These are phyloP conservation scores for Chaetomium tenue DNA, from an alignment of 495 filamentous ascomycete species.

Conservation along the genomic window DNA sequence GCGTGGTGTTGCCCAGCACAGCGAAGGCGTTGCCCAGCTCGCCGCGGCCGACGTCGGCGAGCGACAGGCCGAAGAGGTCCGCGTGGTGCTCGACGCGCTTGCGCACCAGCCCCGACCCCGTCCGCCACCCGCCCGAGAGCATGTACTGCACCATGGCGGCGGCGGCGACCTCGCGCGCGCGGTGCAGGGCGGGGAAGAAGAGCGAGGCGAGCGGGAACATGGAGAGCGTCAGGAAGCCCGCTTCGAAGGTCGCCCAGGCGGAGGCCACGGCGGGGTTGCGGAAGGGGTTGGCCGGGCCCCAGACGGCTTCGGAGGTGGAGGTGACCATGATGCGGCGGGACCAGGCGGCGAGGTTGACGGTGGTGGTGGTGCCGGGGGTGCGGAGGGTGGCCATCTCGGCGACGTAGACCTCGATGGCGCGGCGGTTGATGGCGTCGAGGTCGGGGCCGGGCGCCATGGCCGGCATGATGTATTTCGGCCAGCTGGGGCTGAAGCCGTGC, in stretches of 20 bases:
- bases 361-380: not conserved
- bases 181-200: conserved; percentile 21
- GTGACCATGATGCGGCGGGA: conserved; percentile 18
- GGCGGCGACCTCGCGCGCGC: conserved; percentile 25
- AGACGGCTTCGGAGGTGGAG: conserved; percentile 27
- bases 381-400: conserved; percentile 20
- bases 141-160: conserved; percentile 26
- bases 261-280: conserved; percentile 22
- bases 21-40: conserved; percentile 24
- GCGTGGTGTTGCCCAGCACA: conserved; percentile 27
- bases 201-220: conserved; percentile 22
- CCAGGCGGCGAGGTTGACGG: conserved; percentile 22
- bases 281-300: conserved; percentile 27
- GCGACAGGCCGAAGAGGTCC: conserved; percentile 16
- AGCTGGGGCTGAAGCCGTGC: conserved; percentile 21
- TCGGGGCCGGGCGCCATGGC: conserved; percentile 19
- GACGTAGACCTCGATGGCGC: conserved; percentile 23
- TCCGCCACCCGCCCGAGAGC: conserved; percentile 20
- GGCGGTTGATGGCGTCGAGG: conserved; percentile 28
- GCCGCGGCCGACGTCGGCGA: conserved; percentile 30
- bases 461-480: conserved; percentile 19
- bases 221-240: conserved; percentile 26
- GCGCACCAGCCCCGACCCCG: conserved; percentile 24
- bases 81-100: conserved; percentile 27
- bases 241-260: conserved; percentile 26